phyloP scores from a whole-genome alignment of 371 early-diverging fungal genomes.

The Capillidium rhysosporum region DNA sequence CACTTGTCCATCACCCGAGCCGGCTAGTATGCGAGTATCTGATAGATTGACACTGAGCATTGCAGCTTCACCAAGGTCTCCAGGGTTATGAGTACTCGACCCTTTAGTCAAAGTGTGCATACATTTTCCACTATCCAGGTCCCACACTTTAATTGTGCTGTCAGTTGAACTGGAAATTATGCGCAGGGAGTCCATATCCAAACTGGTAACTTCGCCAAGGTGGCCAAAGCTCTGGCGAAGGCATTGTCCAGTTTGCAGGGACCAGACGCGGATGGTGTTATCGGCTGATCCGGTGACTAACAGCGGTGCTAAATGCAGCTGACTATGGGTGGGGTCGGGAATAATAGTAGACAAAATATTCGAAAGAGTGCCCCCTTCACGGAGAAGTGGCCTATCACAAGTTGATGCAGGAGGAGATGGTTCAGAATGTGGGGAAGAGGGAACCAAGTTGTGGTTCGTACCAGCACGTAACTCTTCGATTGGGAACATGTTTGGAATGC shows the following conservation, averaged over 20 bases:
- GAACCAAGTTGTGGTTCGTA: conserved; percentile 1
- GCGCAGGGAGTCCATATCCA: conserved; percentile 73
- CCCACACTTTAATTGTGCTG: conserved; percentile 85
- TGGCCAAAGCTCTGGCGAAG: conserved; percentile 76
- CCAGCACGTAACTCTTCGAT: conserved; percentile 5
- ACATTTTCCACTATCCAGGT: conserved; percentile 60
- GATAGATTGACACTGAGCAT: conserved; percentile 47
- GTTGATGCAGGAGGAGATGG: conserved; percentile 8
- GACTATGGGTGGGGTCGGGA: background rate
- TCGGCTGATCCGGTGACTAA: conserved; percentile 75
- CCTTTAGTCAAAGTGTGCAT: conserved; percentile 52
- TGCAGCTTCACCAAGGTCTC: background rate
- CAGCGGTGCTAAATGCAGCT: conserved; percentile 16
- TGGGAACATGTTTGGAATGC: conserved; percentile 11
- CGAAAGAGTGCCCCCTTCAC: conserved; percentile 6
- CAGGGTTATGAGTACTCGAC: conserved; percentile 31
- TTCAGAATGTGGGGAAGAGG: conserved; percentile 5
- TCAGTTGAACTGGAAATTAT: conserved; percentile 86
- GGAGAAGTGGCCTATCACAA: background rate
- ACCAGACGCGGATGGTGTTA: conserved; percentile 79
- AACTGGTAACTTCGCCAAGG: conserved; percentile 74
- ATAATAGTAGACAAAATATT: conserved; percentile 11
- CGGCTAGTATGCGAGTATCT: conserved; percentile 72
- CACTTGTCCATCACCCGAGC: conserved; percentile 64
- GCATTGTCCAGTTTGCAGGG: conserved; percentile 52